Evolutionary conservation across 331 rosid genomes (phyloP).

Genomic region (Stylosanthes scabra): DNA sequence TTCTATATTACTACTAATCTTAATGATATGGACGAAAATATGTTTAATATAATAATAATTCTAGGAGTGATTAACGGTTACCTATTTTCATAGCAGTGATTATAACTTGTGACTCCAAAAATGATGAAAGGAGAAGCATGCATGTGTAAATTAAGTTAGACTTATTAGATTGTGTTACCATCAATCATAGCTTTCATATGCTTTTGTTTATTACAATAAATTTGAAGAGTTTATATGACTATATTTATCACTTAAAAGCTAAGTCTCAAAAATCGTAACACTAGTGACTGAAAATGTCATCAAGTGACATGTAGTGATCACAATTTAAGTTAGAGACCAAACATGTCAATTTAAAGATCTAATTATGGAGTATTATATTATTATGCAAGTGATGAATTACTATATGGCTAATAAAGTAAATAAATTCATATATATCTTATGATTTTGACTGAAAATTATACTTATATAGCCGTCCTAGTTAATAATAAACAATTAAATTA

Average conservation of each 20-base stretch:
- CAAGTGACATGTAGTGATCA: conserved; percentile 4
- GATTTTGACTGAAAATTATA: conserved; percentile 6
- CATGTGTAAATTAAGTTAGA: background rate
- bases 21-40: background rate
- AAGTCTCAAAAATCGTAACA: background rate
- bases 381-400: background rate
- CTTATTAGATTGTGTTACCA: background rate
- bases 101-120: conserved; percentile 8
- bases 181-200: conserved; percentile 14
- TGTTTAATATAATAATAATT: background rate
- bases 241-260: background rate
- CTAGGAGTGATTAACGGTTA: background rate
- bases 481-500: background rate
- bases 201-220: background rate
- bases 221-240: background rate
- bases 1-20: background rate
- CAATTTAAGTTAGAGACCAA: conserved; percentile 8
- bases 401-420: conserved; percentile 9
- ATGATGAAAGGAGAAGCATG: background rate
- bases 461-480: background rate
- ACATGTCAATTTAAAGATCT: background rate
- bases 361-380: background rate
- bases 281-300: conserved; percentile 2
- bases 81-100: background rate
- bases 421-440: background rate